Evolutionary conservation across 306 rosid species (phyloP), one percentile per base, ranked within the genome.

Genomic region (Sesbania bispinosa): DNA sequence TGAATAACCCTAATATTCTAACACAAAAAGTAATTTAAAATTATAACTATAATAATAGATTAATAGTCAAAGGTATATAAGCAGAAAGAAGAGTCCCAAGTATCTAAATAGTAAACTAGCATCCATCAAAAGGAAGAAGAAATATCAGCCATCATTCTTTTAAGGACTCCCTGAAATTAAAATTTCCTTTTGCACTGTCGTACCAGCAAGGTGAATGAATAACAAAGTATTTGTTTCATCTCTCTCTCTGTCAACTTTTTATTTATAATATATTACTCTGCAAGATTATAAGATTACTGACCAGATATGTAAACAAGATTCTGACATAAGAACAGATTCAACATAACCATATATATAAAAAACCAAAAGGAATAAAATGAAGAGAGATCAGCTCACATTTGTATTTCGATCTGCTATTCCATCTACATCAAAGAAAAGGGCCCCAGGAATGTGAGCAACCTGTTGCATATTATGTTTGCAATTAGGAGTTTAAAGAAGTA

Each of bases 381-480:
- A 62, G n/a, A n/a, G 39, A 65, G 70, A 77, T 46, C 10, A 43
- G 58, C 88, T 86, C 63, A 95, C 97, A 11, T 85, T 88, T 69
- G 99, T 70, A 13, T 80, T 72, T 45, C 77, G 88, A 74, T 91
- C 97, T 2, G 97, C 61, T 71, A 95, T 90, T 67, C 99, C 97
- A 66, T 95, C 99, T n/a, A 95, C 75, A 1, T 95, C 99, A 76
- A 95, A 95, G 90, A 95, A 95, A 65, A 95, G 90, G 73, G 99
- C 96, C 80, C 99, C 97, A 0, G 97, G 97, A 83, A 95, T 88
- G 61, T 95, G 99, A 85, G 99, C 96, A 84, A 91, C 99, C 99
- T 95, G 80, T 82, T 53, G 50, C 67, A 64, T 63, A 32, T 20
- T 55, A 76, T 24, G 69, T 39, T 43, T 6, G 26, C 7, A 19